Evolutionary conservation across 1,284 basidiomycete genomes (phyloP), one percentile per base, ranked within the genome.

Genomic region (Cryptococcus floricola): DNA sequence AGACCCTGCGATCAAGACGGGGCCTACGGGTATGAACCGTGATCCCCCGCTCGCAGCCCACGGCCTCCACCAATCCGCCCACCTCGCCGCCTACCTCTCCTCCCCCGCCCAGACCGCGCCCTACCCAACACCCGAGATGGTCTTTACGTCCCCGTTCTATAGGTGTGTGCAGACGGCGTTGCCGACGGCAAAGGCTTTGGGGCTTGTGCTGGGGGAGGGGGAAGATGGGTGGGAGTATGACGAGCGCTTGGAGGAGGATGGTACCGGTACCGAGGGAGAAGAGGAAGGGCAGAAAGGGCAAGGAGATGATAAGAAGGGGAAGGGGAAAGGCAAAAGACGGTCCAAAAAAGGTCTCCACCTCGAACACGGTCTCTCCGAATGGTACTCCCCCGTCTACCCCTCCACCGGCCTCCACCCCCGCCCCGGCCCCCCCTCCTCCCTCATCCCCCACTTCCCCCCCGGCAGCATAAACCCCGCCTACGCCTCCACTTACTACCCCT

Each of bases 31-130:
- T 5, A 74, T 78, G 58, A 71, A 74, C 2, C 71, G 80, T n/a
- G 80, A 81, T 69, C 79, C 79, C 39, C 77, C 79, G 61, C 76
- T 81, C 16, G 79, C 80, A 8, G 75, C 74, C 0, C 78, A 80
- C 48, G 80, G 80, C 10, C 66, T 73, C 23, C 53, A 62, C 14
- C 74, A 76, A 71, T 59, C 74, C 56, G 39, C 65, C 60, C 58
- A 56, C 48, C 66, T 78, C 27, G 64, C 64, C 10, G 9, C 43
- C 14, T 75, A 71, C 66, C 63, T 72, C 23, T 66, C 68, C 2
- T 39, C 56, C 27, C 61, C 65, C 5, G 31, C 46, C 8, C 48
- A 54, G 8, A 56, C 61, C 27, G 39, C 54, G 6, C 64, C 65
- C 5, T 60, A 68, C 50, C 75, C 75, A 0, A 60, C 63, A 1